These are phyloP conservation scores for Trypanosomatidae sp. DNA, from an alignment of 208 protist species.

Conservation along the genomic window DNA sequence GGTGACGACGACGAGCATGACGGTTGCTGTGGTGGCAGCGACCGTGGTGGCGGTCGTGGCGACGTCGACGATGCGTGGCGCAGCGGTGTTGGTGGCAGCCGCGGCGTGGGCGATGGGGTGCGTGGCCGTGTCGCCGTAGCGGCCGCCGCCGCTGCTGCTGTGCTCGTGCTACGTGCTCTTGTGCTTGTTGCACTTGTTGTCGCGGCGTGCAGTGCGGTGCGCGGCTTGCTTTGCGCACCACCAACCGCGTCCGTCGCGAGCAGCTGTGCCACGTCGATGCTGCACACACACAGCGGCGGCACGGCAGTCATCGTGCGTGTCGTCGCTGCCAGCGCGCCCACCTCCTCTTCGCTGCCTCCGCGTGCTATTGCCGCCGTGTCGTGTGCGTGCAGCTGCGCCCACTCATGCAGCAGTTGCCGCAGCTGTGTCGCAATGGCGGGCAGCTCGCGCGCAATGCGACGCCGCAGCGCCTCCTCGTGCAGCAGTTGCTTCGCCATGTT, in stretches of 20 bases:
- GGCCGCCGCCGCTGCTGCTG: too few species aligned
- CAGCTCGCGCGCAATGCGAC: slow-evolving; percentile 43
- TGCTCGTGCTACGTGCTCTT: too few species aligned
- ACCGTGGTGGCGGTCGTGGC: too few species aligned
- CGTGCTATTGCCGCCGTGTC: neutral
- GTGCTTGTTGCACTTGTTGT: too few species aligned
- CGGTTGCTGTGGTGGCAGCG: too few species aligned
- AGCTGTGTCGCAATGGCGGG: slow-evolving; percentile 38
- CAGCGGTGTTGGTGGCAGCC: too few species aligned
- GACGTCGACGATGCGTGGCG: too few species aligned
- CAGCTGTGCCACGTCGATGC: neutral
- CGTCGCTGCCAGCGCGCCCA: too few species aligned
- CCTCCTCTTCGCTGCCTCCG: slow-evolving; percentile 1
- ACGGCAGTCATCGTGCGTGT: neutral
- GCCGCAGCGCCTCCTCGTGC: slow-evolving; percentile 49
- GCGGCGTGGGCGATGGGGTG: too few species aligned
- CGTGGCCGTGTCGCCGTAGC: too few species aligned
- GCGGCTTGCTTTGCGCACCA: neutral
- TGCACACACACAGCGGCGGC: neutral
- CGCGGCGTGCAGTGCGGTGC: too few species aligned
- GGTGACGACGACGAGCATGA: too few species aligned
- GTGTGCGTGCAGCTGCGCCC: slow-evolving; percentile 19
- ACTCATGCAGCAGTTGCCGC: slow-evolving; percentile 13
- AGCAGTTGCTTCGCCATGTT: slow-evolving; percentile 82
- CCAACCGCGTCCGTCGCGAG: neutral